Percentiles rank a stretch among this genome's conserved stretches.
Evolutionary conservation across 2,329 filamentous ascomycete genomes (phyloP).

Genomic region (Cladorrhinum sp.): DNA sequence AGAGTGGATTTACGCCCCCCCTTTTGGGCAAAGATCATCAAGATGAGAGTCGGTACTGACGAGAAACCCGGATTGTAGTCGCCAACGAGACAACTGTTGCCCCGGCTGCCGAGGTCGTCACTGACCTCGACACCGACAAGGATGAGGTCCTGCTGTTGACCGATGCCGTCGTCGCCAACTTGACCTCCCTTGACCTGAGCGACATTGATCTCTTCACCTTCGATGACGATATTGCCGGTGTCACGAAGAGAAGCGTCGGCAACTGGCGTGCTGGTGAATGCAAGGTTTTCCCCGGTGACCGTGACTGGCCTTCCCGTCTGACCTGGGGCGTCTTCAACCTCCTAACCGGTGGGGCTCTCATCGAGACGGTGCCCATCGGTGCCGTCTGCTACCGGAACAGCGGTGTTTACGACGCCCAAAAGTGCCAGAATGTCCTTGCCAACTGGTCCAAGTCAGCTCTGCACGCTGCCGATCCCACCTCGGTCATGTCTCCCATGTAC

Average conservation of each 20-base stretch:
- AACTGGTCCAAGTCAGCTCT: conserved; percentile 25
- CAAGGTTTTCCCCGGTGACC: conserved; percentile 32
- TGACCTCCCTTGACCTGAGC: conserved; percentile 28
- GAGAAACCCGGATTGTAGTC: conserved; percentile 1
- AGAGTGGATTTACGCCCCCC: too few relatives aligned
- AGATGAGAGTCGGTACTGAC: background rate
- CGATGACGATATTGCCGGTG: conserved; percentile 16
- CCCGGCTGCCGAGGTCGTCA: conserved; percentile 17
- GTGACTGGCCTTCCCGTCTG: conserved; percentile 32
- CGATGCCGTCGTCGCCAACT: conserved; percentile 32
- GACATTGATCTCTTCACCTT: conserved; percentile 24
- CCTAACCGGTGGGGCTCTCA: conserved; percentile 30
- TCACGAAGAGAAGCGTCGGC: conserved; percentile 11
- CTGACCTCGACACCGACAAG: background rate
- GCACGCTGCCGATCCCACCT: conserved; percentile 31
- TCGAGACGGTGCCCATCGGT: conserved; percentile 34
- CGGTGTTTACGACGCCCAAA: conserved; percentile 29
- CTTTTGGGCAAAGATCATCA: too few relatives aligned
- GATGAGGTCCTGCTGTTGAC: conserved; percentile 26
- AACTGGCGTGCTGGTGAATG: conserved; percentile 23
- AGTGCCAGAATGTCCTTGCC: conserved; percentile 31
- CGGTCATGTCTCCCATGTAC: conserved; percentile 32
- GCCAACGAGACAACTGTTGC: conserved; percentile 23
- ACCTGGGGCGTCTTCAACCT: conserved; percentile 30
- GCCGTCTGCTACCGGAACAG: conserved; percentile 35